phyloP scores from a whole-genome alignment of 352 stramenopile genomes.

The Bremia lactucae region DNA sequence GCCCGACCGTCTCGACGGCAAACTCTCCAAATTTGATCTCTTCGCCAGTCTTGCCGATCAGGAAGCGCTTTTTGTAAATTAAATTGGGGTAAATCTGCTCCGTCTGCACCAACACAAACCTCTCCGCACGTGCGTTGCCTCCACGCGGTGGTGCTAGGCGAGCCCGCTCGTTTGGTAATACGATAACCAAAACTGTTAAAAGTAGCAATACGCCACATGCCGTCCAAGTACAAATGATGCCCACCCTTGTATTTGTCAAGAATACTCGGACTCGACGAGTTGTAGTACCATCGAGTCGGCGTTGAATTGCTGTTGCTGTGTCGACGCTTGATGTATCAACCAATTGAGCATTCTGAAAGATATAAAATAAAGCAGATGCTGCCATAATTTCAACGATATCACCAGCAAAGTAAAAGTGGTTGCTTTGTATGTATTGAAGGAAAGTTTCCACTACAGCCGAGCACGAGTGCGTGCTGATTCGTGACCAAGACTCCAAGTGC shows the following conservation, averaged over 20 bases:
- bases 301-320: constrained; percentile 11
- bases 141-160: constrained; percentile 34
- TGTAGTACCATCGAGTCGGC: constrained; percentile 17
- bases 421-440: constrained; percentile 19
- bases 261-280: constrained; percentile 26
- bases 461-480: constrained; percentile 1
- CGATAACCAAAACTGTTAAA: constrained; percentile 36
- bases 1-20: constrained; percentile 39
- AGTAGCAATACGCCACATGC: constrained; percentile 30
- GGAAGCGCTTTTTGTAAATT: constrained; percentile 70
- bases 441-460: constrained; percentile 23
- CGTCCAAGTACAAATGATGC: constrained; percentile 38
- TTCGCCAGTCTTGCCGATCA: constrained; percentile 58
- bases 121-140: constrained; percentile 44
- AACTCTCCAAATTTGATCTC: constrained; percentile 69
- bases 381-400: constrained; percentile 29
- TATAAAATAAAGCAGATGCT: constrained; percentile 32
- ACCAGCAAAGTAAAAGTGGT: constrained; percentile 21
- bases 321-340: constrained; percentile 13
- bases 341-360: constrained; percentile 43
- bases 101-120: constrained; percentile 56
- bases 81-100: constrained; percentile 66
- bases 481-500: constrained; percentile 10
- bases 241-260: constrained; percentile 49
- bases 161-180: constrained; percentile 43